A percentile compares a stretch with the other conserved stretches of the same genome.
Evolutionary conservation across 768 basidiomycete species (phyloP).

Genomic region (Mycena belliarum): DNA sequence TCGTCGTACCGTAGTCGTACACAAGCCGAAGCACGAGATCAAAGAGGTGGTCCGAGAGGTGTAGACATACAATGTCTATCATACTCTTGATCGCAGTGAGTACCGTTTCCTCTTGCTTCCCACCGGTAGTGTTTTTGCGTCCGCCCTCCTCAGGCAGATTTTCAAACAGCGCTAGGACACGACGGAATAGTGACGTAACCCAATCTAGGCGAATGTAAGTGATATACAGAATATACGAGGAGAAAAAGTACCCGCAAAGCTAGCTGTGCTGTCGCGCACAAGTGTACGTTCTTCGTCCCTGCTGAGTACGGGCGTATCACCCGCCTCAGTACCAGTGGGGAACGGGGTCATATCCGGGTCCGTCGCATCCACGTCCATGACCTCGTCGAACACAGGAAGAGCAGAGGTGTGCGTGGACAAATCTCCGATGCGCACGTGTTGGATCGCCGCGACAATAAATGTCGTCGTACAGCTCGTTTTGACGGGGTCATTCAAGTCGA

Average conservation of each 20-base stretch:
- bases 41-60: constrained; percentile 77
- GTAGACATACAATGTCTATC: constrained; percentile 78
- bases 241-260: constrained; percentile 63
- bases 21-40: constrained; percentile 84
- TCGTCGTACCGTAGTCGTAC: constrained; percentile 85
- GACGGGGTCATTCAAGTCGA: constrained; percentile 83
- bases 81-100: constrained; percentile 79
- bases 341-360: constrained; percentile 43
- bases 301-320: constrained; percentile 43
- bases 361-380: constrained; percentile 51
- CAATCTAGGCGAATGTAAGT: constrained; percentile 52
- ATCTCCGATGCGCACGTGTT: constrained; percentile 78
- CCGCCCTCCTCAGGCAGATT: constrained; percentile 96
- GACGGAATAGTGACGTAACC: constrained; percentile 75
- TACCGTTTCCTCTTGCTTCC: constrained; percentile 78
- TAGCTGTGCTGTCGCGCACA: constrained; percentile 75
- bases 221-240: background rate
- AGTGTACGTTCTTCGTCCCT: constrained; percentile 71
- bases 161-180: constrained; percentile 82
- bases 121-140: constrained; percentile 78
- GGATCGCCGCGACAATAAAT: constrained; percentile 73
- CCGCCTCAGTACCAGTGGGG: constrained; percentile 53
- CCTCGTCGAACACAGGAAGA: constrained; percentile 50
- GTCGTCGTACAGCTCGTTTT: constrained; percentile 81
- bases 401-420: constrained; percentile 64